Evolutionary conservation across 148 eudicot species (phyloP).

Genomic region (Gaultheria prostrata): DNA sequence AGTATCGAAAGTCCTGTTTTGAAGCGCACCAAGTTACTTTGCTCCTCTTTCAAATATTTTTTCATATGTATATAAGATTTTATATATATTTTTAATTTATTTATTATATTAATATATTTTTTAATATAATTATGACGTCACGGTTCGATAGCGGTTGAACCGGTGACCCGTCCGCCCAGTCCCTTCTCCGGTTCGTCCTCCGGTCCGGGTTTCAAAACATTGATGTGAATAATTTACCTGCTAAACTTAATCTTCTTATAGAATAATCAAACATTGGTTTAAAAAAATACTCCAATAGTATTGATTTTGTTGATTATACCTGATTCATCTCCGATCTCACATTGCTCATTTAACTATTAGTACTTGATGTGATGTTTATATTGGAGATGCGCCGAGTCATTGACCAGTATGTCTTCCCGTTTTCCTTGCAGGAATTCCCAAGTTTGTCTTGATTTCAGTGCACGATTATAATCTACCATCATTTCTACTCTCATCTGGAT

Average conservation of each 20-base stretch:
- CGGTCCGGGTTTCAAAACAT: no score
- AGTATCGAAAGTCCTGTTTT: no score
- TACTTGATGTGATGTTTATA: background rate
- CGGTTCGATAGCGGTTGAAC: no score
- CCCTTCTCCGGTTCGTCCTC: no score
- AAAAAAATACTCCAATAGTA: background rate
- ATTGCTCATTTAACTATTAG: background rate
- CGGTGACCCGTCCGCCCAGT: no score
- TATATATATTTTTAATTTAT: no score
- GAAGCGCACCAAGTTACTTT: no score
- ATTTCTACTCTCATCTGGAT: constrained; percentile 71
- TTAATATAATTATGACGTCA: no score
- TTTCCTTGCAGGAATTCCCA: constrained; percentile 73
- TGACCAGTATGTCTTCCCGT: background rate
- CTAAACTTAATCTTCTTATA: background rate
- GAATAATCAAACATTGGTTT: background rate
- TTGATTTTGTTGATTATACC: background rate
- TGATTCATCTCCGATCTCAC: background rate
- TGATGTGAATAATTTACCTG: background rate
- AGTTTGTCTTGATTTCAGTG: constrained; percentile 86
- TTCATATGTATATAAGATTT: no score
- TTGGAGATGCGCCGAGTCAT: background rate
- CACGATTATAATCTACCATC: constrained; percentile 95
- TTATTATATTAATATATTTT: no score
- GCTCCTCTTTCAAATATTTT: no score